Evolutionary conservation across 2,329 filamentous ascomycete genomes (phyloP).

Genomic region (Sarocladium oryzae): DNA sequence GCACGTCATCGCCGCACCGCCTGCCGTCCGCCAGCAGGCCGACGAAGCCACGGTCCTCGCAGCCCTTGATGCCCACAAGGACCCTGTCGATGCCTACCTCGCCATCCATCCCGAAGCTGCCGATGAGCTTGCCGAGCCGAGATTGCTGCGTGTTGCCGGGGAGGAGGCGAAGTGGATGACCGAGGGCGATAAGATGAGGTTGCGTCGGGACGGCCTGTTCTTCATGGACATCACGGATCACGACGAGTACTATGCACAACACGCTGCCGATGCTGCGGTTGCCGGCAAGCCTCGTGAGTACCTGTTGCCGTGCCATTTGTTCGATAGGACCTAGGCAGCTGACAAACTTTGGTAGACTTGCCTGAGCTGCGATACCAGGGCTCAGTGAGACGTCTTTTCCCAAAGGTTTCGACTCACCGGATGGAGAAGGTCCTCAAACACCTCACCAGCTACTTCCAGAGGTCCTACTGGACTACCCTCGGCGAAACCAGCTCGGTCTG

Average conservation of each 20-base stretch:
- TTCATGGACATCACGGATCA: constrained; percentile 70
- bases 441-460: constrained; percentile 54
- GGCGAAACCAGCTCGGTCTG: constrained; percentile 27
- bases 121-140: constrained; percentile 32
- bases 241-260: constrained; percentile 37
- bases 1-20: neutral
- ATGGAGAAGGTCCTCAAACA: constrained; percentile 49
- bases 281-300: constrained; percentile 23
- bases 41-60: constrained; percentile 17
- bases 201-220: constrained; percentile 58
- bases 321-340: no score
- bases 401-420: constrained; percentile 53
- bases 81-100: constrained; percentile 24
- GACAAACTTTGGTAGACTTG: constrained; percentile 19
- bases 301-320: no score
- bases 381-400: constrained; percentile 49
- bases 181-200: constrained; percentile 65
- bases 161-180: constrained; percentile 62
- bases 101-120: constrained; percentile 21
- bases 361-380: constrained; percentile 40
- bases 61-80: constrained; percentile 19
- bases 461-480: constrained; percentile 41
- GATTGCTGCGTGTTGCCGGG: constrained; percentile 58
- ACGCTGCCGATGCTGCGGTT: constrained; percentile 13
- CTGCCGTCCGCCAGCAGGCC: constrained; percentile 8